A percentile compares a stretch with the other conserved stretches of the same genome.
phyloP scores from a whole-genome alignment of 768 basidiomycete species.

The Tulasnella sp. region DNA sequence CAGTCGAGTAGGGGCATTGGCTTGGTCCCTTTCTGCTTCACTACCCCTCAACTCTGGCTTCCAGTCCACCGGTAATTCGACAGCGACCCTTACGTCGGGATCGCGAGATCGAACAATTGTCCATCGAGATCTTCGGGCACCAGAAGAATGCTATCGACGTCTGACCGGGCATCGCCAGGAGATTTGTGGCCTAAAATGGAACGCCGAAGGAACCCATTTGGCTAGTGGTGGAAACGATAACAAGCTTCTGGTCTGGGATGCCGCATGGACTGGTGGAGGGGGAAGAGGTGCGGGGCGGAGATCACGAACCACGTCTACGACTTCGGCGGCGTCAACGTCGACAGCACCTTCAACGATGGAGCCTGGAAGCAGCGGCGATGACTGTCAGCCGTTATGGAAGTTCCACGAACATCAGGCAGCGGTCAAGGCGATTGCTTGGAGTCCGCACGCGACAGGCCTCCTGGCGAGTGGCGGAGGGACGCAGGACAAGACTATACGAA shows the following conservation, averaged over 20 bases:
- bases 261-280: slow-evolving; percentile 40
- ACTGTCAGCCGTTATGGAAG: slow-evolving; percentile 61
- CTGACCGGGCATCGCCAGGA: slow-evolving; percentile 78
- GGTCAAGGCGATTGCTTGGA: slow-evolving; percentile 98
- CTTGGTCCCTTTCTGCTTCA: slow-evolving; percentile 56
- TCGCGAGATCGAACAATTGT: slow-evolving; percentile 84
- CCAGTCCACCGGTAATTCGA: slow-evolving; percentile 12
- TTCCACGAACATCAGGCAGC: slow-evolving; percentile 96
- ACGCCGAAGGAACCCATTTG: slow-evolving; percentile 50
- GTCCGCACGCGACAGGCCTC: slow-evolving; percentile 83
- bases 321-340: slow-evolving; percentile 19
- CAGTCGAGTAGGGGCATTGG: slow-evolving; percentile 84
- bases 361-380: slow-evolving; percentile 1
- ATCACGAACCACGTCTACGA: background rate
- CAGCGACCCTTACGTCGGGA: slow-evolving; percentile 75
- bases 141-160: slow-evolving; percentile 53
- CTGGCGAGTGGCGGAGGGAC: slow-evolving; percentile 95
- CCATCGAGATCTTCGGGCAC: slow-evolving; percentile 83
- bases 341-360: slow-evolving; percentile 29
- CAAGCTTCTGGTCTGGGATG: slow-evolving; percentile 96
- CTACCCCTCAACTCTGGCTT: background rate
- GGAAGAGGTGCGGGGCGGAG: slow-evolving; percentile 16
- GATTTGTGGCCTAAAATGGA: slow-evolving; percentile 95
- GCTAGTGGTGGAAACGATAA: slow-evolving; percentile 98
- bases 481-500: slow-evolving; percentile 96